A percentile compares a stretch with the other conserved stretches of the same genome.
These are phyloP conservation scores for Phytophthora chlamydospora DNA, from an alignment of 352 stramenopile genomes.

Conservation along the genomic window DNA sequence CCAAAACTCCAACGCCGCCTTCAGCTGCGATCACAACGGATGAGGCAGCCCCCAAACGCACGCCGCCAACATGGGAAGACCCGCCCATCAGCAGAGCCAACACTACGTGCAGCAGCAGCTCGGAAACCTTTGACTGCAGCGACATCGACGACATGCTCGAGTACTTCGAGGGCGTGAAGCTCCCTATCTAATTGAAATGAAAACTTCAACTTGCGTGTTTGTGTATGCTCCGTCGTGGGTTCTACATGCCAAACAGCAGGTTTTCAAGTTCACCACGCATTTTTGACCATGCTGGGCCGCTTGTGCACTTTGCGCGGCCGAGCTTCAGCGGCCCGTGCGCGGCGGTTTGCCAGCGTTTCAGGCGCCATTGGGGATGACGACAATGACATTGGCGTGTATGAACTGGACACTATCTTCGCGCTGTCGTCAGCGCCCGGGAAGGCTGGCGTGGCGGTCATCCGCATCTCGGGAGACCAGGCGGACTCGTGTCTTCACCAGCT, in stretches of 20 bases:
- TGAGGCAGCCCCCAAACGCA: conserved; percentile 3
- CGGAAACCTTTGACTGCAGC: conserved; percentile 40
- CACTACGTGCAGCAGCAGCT: conserved; percentile 34
- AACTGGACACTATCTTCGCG: conserved; percentile 92
- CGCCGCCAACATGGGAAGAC: conserved; percentile 4
- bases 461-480: conserved; percentile 85
- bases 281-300: conserved; percentile 24
- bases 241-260: conserved; percentile 6
- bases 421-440: conserved; percentile 88
- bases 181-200: conserved; percentile 51
- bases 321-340: conserved; percentile 11
- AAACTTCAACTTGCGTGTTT: conserved; percentile 11
- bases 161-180: conserved; percentile 71
- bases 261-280: conserved; percentile 13
- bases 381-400: conserved; percentile 22
- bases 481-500: conserved; percentile 69
- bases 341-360: conserved; percentile 18
- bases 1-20: conserved; percentile 9
- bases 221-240: conserved; percentile 2
- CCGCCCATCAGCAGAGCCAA: conserved; percentile 12
- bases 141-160: conserved; percentile 81
- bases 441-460: conserved; percentile 88
- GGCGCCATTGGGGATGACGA: neutral
- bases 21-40: conserved; percentile 1
- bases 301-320: conserved; percentile 6